Percentiles rank a stretch among this genome's conserved stretches.
Conservation (phyloP, 208 protist species). For the Acanthamoeba culbertsoni region DNA sequence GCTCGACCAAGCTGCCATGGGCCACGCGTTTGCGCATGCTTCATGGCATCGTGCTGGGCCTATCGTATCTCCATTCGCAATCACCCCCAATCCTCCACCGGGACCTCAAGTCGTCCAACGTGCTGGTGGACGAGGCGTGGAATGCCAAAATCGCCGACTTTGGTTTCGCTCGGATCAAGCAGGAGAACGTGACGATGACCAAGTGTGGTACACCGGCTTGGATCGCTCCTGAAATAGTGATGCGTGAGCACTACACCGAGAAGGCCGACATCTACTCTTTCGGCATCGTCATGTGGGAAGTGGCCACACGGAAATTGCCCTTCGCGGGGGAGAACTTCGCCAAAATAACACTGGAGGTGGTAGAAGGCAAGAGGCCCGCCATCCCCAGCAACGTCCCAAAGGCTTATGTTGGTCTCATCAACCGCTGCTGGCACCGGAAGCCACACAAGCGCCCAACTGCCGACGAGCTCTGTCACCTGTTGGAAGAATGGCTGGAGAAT, state of each 20-base stretch:
- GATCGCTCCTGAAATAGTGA: background rate
- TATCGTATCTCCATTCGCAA: constrained; percentile 40
- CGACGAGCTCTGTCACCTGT: background rate
- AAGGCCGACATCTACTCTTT: constrained; percentile 6
- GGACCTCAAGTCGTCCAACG: constrained; percentile 20
- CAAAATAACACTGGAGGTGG: background rate
- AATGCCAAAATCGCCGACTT: constrained; percentile 26
- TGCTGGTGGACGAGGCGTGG: constrained; percentile 31
- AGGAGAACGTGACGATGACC: constrained; percentile 17
- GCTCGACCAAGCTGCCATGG: background rate
- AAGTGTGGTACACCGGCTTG: background rate
- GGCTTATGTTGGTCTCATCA: background rate
- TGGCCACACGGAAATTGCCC: background rate
- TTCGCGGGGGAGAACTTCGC: background rate
- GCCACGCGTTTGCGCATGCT: background rate
- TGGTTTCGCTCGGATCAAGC: background rate
- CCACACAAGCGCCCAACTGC: background rate
- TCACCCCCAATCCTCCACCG: background rate
- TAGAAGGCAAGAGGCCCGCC: background rate
- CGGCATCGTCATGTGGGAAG: background rate
- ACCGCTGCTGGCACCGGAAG: background rate
- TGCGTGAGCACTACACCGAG: background rate
- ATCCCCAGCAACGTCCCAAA: background rate
- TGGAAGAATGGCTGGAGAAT: background rate
- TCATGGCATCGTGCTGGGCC: background rate